These are phyloP conservation scores for Insectozyma bohioensis DNA, from an alignment of 1,139 yeast genomes.

Conservation along the genomic window DNA sequence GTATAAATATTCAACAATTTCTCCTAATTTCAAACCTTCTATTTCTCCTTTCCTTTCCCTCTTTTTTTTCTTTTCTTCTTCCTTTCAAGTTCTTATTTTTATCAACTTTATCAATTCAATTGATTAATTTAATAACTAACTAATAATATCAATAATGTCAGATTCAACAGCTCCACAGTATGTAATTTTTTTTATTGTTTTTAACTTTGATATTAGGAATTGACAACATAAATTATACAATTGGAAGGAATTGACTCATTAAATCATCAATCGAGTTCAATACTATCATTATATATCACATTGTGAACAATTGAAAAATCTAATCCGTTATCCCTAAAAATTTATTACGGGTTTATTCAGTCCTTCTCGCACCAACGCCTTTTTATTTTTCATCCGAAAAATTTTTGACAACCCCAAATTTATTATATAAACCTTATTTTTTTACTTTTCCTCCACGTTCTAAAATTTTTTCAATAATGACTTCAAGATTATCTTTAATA, in stretches of 20 bases:
- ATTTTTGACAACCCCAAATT: too few relatives aligned
- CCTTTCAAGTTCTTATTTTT: conserved; percentile 5
- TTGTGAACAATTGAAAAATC: too few relatives aligned
- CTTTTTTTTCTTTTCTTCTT: conserved; percentile 5
- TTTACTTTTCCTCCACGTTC: conserved; percentile 3
- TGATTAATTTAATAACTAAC: not conserved
- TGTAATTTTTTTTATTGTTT: conserved; percentile 29
- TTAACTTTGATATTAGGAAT: too few relatives aligned
- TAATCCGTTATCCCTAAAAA: too few relatives aligned
- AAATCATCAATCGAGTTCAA: too few relatives aligned
- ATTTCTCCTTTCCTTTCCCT: conserved; percentile 4
- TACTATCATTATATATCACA: too few relatives aligned
- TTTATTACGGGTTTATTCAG: too few relatives aligned
- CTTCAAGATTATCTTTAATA: conserved; percentile 12
- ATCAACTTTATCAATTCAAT: not conserved
- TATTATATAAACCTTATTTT: too few relatives aligned
- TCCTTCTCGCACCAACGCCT: too few relatives aligned
- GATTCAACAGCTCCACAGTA: conserved; percentile 42
- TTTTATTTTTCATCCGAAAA: too few relatives aligned
- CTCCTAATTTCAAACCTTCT: conserved; percentile 4
- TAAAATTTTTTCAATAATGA: not conserved
- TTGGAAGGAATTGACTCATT: too few relatives aligned
- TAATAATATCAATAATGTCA: conserved; percentile 7
- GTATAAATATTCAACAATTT: conserved; percentile 13
- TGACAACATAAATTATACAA: too few relatives aligned